Conservation (phyloP, 2,329 filamentous ascomycete genomes). For the Coniochaeta pulveracea region DNA sequence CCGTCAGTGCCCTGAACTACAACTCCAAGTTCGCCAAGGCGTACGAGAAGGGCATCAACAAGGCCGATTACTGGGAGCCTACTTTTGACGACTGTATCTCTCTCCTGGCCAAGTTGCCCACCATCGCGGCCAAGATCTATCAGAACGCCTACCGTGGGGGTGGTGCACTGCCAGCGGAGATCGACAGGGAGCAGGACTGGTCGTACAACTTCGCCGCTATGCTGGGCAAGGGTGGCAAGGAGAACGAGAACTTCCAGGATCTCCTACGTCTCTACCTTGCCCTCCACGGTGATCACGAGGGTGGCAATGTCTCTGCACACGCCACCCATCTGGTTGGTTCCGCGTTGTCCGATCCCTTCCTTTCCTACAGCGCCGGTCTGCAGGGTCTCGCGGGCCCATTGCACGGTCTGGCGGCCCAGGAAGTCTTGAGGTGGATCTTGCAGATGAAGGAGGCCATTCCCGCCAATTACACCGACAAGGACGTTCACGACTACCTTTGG, state of each 20-base stretch:
- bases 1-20: slow-evolving; percentile 91
- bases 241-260: slow-evolving; percentile 93
- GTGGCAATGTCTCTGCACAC: slow-evolving; percentile 94
- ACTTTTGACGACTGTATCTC: slow-evolving; percentile 94
- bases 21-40: slow-evolving; percentile 88
- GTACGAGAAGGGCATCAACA: slow-evolving; percentile 83
- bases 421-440: slow-evolving; percentile 92
- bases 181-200: slow-evolving; percentile 87
- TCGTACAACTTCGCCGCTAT: slow-evolving; percentile 97
- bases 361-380: slow-evolving; percentile 91
- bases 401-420: slow-evolving; percentile 86
- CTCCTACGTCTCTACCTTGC: slow-evolving; percentile 88
- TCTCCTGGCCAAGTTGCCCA: slow-evolving; percentile 89
- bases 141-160: slow-evolving; percentile 74
- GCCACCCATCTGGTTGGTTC: slow-evolving; percentile 90
- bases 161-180: slow-evolving; percentile 60
- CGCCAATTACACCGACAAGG: slow-evolving; percentile 61
- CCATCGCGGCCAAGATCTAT: slow-evolving; percentile 95
- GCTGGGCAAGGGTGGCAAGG: slow-evolving; percentile 77
- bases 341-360: slow-evolving; percentile 86
- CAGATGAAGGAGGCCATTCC: slow-evolving; percentile 91
- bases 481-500: slow-evolving; percentile 88
- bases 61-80: slow-evolving; percentile 97
- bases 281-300: slow-evolving; percentile 95
- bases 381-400: slow-evolving; percentile 92